Base-by-base conservation (phyloP, 495 filamentous ascomycete species). In the Penicillium goetzii region DNA sequence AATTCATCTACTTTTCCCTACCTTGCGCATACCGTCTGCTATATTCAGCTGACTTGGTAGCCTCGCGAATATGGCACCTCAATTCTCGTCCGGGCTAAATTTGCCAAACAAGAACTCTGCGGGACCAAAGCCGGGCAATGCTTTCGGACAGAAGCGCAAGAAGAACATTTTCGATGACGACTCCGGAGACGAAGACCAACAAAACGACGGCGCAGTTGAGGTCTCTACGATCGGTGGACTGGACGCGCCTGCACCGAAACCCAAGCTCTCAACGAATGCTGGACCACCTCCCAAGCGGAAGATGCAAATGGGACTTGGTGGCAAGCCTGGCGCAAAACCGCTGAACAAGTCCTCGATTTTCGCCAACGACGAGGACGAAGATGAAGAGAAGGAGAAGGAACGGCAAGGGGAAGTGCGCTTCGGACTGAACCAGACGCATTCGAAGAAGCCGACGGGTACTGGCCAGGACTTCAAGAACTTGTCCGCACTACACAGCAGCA, bases 1-100 rank as follows among this genome's bases (percentile, higher is more conserved):
- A 30, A 17, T 50, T 25, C 12, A 12, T 14, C 45, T 2, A 25
- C 25, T 11, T 19, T 10, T 49, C 26, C 17, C 12, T 14, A 25
- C 19, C 32, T 58, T 49, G 40, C 11, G 14, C n/a, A 49, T 49
- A 25, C 30, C n/a, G 8, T 21, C 28, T 12, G 15, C 15, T 51
- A 25, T 36, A 55, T 36, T 11, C 10, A 36, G 8, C 21, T 28
- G n/a, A 33, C 33, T 36, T 6, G 9, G 32, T n/a, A 8, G 8
- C 5, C 21, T 38, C n/a, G 32, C 17, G 10, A 72, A 40, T 19
- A 80, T 77, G 72, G 77, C 81, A 28, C 72, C 73, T n/a, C 74
- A 68, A 53, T 76, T 81, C 56, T 83, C 84, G n/a, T 81, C 81
- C 59, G 88, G 88, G 9, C 74, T 90, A 8, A 89, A 85, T 62